phyloP scores from a whole-genome alignment of 345 rosid species.

The Rhodomyrtus tomentosa region DNA sequence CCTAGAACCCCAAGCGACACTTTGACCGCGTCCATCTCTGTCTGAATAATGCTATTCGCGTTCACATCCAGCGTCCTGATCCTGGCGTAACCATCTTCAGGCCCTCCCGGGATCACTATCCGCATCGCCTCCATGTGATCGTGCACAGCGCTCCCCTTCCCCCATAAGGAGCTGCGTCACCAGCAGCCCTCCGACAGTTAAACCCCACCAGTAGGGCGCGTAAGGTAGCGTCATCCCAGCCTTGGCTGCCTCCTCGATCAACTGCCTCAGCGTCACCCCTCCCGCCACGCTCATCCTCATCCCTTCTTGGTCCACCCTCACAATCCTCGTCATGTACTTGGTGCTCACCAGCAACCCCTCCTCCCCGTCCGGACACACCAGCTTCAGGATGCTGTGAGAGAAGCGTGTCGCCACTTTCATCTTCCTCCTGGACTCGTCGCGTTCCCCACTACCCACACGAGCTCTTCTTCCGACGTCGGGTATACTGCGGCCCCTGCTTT shows the following conservation, averaged over 20 bases:
- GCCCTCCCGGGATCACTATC: slow-evolving; percentile 44
- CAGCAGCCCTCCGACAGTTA: slow-evolving; percentile 67
- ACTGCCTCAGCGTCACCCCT: slow-evolving; percentile 48
- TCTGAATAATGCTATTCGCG: not conserved
- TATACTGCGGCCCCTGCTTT: slow-evolving; percentile 43
- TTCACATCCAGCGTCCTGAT: slow-evolving; percentile 21
- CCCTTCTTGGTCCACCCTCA: slow-evolving; percentile 17
- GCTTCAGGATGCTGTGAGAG: slow-evolving; percentile 64
- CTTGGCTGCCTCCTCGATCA: slow-evolving; percentile 48
- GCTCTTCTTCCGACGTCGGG: slow-evolving; percentile 49
- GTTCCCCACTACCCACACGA: slow-evolving; percentile 31
- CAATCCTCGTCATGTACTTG: slow-evolving; percentile 25
- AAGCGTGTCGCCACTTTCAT: slow-evolving; percentile 62
- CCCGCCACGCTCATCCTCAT: slow-evolving; percentile 54
- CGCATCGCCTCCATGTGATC: slow-evolving; percentile 47
- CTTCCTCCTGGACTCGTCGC: slow-evolving; percentile 43
- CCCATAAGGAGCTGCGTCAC: slow-evolving; percentile 76
- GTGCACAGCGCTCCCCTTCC: slow-evolving; percentile 70
- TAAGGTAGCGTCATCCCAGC: slow-evolving; percentile 62
- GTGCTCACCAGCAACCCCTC: slow-evolving; percentile 70
- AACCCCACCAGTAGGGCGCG: slow-evolving; percentile 87
- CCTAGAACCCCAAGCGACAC: slow-evolving; percentile 89
- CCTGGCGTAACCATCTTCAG: slow-evolving; percentile 32
- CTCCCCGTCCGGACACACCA: slow-evolving; percentile 52
- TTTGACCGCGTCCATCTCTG: slow-evolving; percentile 47